A percentile compares a stretch with the other conserved stretches of the same genome.
Evolutionary conservation across 2,329 filamentous ascomycete species (phyloP).

Genomic region (Colletotrichum sp.): DNA sequence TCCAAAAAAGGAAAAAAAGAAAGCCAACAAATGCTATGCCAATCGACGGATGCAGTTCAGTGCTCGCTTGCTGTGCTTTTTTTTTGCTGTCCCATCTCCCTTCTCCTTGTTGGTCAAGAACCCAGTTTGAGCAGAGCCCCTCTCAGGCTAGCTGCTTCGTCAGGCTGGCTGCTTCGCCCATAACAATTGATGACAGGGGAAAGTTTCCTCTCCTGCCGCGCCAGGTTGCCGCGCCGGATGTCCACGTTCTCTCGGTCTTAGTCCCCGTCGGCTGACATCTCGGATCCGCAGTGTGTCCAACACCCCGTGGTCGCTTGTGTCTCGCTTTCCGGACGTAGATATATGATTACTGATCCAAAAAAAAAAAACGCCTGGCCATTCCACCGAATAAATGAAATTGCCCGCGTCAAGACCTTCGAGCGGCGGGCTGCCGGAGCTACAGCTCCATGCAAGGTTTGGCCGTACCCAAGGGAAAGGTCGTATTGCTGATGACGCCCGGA

Average conservation of each 20-base stretch:
- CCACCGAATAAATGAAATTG: neutral
- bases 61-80: slow-evolving; percentile 19
- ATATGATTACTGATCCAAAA: neutral
- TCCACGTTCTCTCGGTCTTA: neutral
- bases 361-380: neutral
- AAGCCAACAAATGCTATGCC: neutral
- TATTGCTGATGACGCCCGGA: neutral
- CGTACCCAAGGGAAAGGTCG: neutral
- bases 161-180: neutral
- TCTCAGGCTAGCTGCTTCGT: neutral
- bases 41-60: neutral
- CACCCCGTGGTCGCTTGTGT: neutral
- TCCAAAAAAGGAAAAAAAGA: neutral
- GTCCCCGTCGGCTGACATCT: neutral
- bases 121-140: neutral
- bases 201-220: neutral
- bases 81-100: neutral
- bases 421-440: neutral
- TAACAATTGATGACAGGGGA: neutral
- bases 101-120: neutral
- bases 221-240: neutral
- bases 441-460: neutral
- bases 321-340: neutral
- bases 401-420: neutral
- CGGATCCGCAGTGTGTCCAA: neutral